Percentiles rank a stretch among this genome's conserved stretches.
Conservation (phyloP, 2,329 filamentous ascomycete species). For the Sordariomycetes sp. region DNA sequence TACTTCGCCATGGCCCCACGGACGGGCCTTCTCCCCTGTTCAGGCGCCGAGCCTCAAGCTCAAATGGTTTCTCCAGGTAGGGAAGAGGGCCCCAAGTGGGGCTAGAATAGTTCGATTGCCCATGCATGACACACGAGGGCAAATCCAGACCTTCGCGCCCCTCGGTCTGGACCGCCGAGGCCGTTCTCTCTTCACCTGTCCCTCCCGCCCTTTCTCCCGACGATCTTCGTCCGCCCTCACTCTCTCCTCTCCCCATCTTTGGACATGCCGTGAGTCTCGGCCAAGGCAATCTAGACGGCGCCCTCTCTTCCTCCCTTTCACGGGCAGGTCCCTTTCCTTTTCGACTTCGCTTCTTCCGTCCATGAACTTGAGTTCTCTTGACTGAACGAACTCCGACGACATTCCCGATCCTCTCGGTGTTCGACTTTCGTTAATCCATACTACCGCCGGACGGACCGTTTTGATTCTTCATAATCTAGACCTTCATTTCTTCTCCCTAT, state of each 20-base stretch:
- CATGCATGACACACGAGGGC: slow-evolving; percentile 1
- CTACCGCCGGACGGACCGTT: slow-evolving; percentile 2
- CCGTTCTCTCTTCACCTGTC: not conserved
- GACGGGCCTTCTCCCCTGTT: not conserved
- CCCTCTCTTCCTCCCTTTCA: slow-evolving; percentile 6
- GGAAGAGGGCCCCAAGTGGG: not conserved
- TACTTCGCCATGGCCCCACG: not conserved
- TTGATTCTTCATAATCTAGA: not conserved
- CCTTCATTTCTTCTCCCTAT: not conserved
- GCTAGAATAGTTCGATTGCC: slow-evolving; percentile 2
- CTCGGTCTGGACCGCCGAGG: not conserved
- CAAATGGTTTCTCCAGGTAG: not conserved
- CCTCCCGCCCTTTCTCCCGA: not conserved
- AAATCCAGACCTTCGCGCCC: not conserved
- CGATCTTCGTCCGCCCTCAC: not conserved
- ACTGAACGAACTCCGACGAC: not conserved
- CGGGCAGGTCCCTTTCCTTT: not conserved
- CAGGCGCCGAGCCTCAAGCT: not conserved
- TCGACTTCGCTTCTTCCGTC: not conserved
- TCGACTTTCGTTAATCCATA: not conserved
- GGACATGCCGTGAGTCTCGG: not conserved
- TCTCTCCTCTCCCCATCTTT: not conserved
- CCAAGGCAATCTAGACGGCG: no score
- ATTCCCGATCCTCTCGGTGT: not conserved
- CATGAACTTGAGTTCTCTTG: not conserved